Evolutionary conservation across 2,329 filamentous ascomycete genomes (phyloP), one percentile per base, ranked within the genome.

Genomic region (Tetracladium maxilliforme): DNA sequence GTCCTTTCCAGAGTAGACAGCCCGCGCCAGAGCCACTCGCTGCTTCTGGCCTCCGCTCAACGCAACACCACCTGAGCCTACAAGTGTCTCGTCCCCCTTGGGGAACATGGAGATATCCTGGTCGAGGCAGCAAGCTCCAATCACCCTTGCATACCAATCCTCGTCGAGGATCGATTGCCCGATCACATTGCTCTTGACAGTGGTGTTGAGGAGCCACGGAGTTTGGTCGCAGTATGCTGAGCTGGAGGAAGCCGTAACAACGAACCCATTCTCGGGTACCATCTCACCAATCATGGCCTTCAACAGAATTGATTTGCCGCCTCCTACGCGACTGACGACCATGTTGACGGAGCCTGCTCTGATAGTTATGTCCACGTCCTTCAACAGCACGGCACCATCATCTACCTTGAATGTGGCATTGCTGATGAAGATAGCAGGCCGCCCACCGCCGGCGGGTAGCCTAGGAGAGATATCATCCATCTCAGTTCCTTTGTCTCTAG

Each of bases 21-120:
- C 37, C 18, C 37, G 28, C 10, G 36, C 37, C 10, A 40, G 28
- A 8, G 36, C 40, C 14, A 41, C 25, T 22, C 39, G 28, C 21
- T 39, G 37, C 22, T 39, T 25, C 16, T 40, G 39, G 3, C 38
- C 39, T 13, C 46, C 45, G 23, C 38, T 42, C 4, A 50, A 24
- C 10, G 37, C 34, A 16, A 45, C 37, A 27, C 47, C 44, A 16
- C 39, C 39, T 18, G 39, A 42, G 10, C 47, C 47, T 19, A 49
- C 34, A 3, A 30, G 28, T 10, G 38, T 33, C 20, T 25, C 26
- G 23, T 46, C 44, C 9, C 44, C 42, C 14, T 35, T 24, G 1
- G 38, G 31, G 16, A 38, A 39, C 30, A n/a, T n/a, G 6, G 21
- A 19, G 24, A 36, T 8, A 36, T 34, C 30, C 35, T 37, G n/a